A percentile compares a stretch with the other conserved stretches of the same genome.
Evolutionary conservation across 345 rosid species (phyloP).

Genomic region (Hibiscus syriacus): DNA sequence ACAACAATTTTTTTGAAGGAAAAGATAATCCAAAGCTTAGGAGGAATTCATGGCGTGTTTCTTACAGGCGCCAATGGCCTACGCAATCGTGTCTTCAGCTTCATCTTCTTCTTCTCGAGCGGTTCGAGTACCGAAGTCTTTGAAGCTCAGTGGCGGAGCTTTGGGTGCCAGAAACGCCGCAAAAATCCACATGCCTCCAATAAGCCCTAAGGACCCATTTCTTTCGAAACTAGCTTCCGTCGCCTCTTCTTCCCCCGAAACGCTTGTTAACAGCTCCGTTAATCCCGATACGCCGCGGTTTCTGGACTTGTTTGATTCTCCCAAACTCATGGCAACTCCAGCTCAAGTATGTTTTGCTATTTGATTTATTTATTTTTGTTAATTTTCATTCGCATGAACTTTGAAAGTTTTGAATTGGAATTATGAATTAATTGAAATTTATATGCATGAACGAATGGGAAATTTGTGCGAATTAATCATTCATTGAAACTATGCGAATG

Average conservation of each 20-base stretch:
- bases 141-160: conserved; percentile 27
- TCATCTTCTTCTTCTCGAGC: conserved; percentile 24
- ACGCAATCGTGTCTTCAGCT: conserved; percentile 29
- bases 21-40: neutral
- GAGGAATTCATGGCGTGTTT: conserved; percentile 33
- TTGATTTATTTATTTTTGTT: neutral
- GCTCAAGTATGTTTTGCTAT: conserved; percentile 40
- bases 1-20: neutral
- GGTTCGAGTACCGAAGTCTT: conserved; percentile 17
- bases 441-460: neutral
- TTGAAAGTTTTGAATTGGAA: neutral
- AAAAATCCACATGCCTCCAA: conserved; percentile 57
- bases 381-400: neutral
- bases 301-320: conserved; percentile 65
- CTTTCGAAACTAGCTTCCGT: conserved; percentile 52
- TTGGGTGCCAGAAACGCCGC: conserved; percentile 36
- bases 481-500: too few relatives aligned
- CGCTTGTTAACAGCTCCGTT: conserved; percentile 34
- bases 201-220: conserved; percentile 77
- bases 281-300: conserved; percentile 55
- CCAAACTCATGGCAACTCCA: conserved; percentile 77
- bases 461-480: too few relatives aligned
- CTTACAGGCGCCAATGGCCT: conserved; percentile 39
- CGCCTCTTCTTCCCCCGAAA: conserved; percentile 55
- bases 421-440: neutral